Evolutionary conservation across 23 red algal genomes (phyloP), one percentile per base, ranked within the genome.

Genomic region (Agarophyton chilense): DNA sequence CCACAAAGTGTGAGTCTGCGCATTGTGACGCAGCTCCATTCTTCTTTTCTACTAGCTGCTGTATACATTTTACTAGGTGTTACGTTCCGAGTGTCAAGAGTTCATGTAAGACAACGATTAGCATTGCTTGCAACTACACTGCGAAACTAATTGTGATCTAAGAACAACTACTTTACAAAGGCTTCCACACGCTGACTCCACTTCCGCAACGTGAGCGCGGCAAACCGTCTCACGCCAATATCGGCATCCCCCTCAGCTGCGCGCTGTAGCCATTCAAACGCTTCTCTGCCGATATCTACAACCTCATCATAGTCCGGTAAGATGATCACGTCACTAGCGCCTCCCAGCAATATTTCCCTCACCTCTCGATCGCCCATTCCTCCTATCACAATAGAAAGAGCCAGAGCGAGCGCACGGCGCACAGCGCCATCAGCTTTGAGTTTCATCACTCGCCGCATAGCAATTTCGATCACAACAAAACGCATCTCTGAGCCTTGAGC

Each of bases 291-390:
- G 45, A 89, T 41, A 63, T 77, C 73, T 22, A 3, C 19, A 12
- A 61, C 32, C 22, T 80, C 77, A 61, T 63, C 52, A 45, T 49
- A 32, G 51, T 74, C 42, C 39, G 26, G 45, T 14, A 56, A 42
- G 44, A 73, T n/a, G 34, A 63, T 47, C 38, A 84, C 55, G 28
- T 89, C 85, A 34, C 36, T 42, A 65, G 28, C 50, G 1, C 73
- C 85, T 68, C 68, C 71, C 31, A 74, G 39, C 33, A 89, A 77
- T 38, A 60, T 66, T 49, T 65, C 52, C 51, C 54, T 42, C 21
- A 89, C 71, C 19, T 89, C 85, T 42, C 63, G 43, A 66, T 89
- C 85, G 49, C 34, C 72, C 85, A 89, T 89, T 45, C 45, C 53
- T 31, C 53, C 71, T 42, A 89, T 49, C 34, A 89, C 85, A 22